phyloP scores from a whole-genome alignment of 352 stramenopile species.

The Phytophthora sansomeana region DNA sequence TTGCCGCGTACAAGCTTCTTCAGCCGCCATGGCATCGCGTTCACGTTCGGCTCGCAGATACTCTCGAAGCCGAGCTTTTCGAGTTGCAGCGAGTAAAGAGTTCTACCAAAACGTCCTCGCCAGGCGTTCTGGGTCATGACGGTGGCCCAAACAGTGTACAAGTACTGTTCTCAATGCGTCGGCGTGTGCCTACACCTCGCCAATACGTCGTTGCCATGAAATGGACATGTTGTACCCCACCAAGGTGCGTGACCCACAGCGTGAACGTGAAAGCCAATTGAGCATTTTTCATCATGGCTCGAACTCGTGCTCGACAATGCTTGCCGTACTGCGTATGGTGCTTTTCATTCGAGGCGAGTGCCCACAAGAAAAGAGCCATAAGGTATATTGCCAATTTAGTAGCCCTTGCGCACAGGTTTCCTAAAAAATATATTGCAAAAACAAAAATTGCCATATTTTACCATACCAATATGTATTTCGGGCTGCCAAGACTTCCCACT shows the following conservation, averaged over 20 bases:
- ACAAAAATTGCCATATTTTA: too few relatives aligned
- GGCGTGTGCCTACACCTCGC: slow-evolving; percentile 56
- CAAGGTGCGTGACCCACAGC: slow-evolving; percentile 57
- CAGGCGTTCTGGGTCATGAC: slow-evolving; percentile 80
- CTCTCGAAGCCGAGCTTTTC: slow-evolving; percentile 67
- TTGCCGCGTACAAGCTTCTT: slow-evolving; percentile 49
- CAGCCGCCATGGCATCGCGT: slow-evolving; percentile 54
- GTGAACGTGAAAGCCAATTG: slow-evolving; percentile 61
- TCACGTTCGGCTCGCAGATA: slow-evolving; percentile 75
- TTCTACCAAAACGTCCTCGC: slow-evolving; percentile 58
- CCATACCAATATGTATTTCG: too few relatives aligned
- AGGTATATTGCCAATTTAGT: too few relatives aligned
- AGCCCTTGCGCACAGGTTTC: too few relatives aligned
- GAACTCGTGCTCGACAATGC: slow-evolving; percentile 50
- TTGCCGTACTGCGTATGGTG: slow-evolving; percentile 49
- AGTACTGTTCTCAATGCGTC: slow-evolving; percentile 69
- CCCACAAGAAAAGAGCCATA: too few relatives aligned
- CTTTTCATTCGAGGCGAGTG: too few relatives aligned
- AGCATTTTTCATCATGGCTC: slow-evolving; percentile 58
- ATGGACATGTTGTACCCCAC: slow-evolving; percentile 40
- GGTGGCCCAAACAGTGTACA: too few relatives aligned
- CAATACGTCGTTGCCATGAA: slow-evolving; percentile 60
- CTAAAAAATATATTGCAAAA: too few relatives aligned
- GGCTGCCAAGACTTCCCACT: too few relatives aligned
- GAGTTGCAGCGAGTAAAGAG: slow-evolving; percentile 67